These are phyloP conservation scores for Botrytis porri DNA, from an alignment of 2,329 filamentous ascomycete species.

Conservation along the genomic window DNA sequence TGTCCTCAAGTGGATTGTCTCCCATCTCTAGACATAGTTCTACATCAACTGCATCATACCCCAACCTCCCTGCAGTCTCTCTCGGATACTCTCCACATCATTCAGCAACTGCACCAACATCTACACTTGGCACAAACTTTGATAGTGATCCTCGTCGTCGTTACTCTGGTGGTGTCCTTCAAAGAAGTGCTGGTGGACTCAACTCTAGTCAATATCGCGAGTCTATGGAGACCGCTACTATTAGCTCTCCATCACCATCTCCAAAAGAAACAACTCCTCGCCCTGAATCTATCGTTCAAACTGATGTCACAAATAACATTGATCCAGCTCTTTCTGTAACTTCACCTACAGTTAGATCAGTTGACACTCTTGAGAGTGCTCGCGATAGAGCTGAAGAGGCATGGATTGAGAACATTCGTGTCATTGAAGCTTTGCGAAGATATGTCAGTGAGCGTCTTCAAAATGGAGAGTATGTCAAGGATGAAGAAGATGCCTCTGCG, in stretches of 20 bases:
- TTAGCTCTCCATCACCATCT: constrained; percentile 31
- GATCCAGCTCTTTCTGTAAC: constrained; percentile 40
- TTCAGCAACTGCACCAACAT: constrained; percentile 60
- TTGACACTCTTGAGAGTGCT: constrained; percentile 48
- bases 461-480: constrained; percentile 50
- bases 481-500: constrained; percentile 32
- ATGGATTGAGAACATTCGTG: constrained; percentile 64
- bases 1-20: constrained; percentile 64
- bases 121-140: constrained; percentile 67
- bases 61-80: constrained; percentile 68
- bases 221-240: constrained; percentile 34
- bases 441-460: constrained; percentile 57
- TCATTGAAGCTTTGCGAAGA: constrained; percentile 59
- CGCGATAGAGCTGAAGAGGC: constrained; percentile 60
- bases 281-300: constrained; percentile 44
- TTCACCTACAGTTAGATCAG: constrained; percentile 54
- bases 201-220: constrained; percentile 13
- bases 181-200: constrained; percentile 48
- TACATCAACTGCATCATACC: constrained; percentile 64
- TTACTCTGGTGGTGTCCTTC: constrained; percentile 65
- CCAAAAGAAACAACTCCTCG: constrained; percentile 33
- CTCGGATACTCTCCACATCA: constrained; percentile 63
- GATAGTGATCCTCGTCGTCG: constrained; percentile 61
- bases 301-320: constrained; percentile 34
- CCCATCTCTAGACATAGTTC: constrained; percentile 61